phyloP scores from a whole-genome alignment of 1,284 basidiomycete species.

The Leucoagaricus sp. region DNA sequence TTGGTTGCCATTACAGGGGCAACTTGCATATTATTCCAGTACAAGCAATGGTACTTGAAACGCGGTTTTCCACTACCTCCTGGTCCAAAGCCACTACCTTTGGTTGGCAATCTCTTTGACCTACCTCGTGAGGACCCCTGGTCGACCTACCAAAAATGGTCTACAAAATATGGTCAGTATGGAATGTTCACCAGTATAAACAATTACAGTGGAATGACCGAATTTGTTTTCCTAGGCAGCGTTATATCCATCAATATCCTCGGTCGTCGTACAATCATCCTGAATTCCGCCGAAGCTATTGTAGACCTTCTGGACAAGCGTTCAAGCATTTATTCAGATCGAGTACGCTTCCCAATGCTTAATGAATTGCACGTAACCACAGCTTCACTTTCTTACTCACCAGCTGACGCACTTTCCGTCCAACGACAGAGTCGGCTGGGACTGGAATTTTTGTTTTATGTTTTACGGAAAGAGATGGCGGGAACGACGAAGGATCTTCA shows the following conservation, averaged over 20 bases:
- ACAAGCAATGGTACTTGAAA: neutral
- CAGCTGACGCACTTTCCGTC: too few species aligned
- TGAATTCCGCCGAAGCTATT: constrained; percentile 10
- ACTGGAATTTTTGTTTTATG: constrained; percentile 15
- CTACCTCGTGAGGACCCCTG: constrained; percentile 19
- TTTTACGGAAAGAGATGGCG: constrained; percentile 23
- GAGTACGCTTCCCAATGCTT: constrained; percentile 21
- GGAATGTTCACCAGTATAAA: neutral
- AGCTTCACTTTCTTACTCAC: too few species aligned
- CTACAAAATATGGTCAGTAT: constrained; percentile 22
- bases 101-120: constrained; percentile 26
- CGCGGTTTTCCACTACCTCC: constrained; percentile 12
- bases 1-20: too few species aligned
- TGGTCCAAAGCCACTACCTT: constrained; percentile 22
- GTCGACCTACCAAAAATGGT: constrained; percentile 20
- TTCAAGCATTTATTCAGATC: constrained; percentile 17
- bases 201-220: constrained; percentile 6
- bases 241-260: constrained; percentile 7
- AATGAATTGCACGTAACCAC: constrained; percentile 21
- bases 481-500: constrained; percentile 22
- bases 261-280: constrained; percentile 12
- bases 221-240: constrained; percentile 6
- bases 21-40: neutral
- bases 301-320: constrained; percentile 17
- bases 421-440: constrained; percentile 18